A percentile compares a stretch with the other conserved stretches of the same genome.
phyloP scores from a whole-genome alignment of 257 asterid species.

The Ilex aquifolium region DNA sequence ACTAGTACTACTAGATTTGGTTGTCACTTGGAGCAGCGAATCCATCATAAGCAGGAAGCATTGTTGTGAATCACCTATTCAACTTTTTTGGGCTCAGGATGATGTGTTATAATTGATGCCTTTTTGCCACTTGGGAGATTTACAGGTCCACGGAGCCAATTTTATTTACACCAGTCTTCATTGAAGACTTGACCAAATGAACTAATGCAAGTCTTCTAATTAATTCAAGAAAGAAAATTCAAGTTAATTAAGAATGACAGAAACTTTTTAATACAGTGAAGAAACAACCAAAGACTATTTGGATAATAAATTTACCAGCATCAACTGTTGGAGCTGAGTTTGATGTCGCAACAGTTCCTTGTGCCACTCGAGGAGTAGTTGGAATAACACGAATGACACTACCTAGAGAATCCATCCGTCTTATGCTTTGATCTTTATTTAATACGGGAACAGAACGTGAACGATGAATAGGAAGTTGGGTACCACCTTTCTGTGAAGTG shows the following conservation, averaged over 20 bases:
- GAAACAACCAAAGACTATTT: neutral
- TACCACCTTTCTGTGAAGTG: constrained; percentile 50
- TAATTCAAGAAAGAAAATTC: too few species aligned
- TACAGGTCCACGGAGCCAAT: too few species aligned
- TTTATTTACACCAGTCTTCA: neutral
- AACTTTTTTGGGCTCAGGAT: too few species aligned
- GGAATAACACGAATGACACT: constrained; percentile 65
- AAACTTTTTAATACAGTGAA: neutral
- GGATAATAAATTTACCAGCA: constrained; percentile 28
- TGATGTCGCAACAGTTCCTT: constrained; percentile 29
- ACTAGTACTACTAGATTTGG: too few species aligned
- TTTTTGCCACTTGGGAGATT: too few species aligned
- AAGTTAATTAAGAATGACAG: neutral
- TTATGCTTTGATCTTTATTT: constrained; percentile 50
- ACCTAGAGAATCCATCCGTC: constrained; percentile 50
- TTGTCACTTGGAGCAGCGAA: too few species aligned
- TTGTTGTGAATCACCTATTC: too few species aligned
- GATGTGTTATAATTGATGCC: too few species aligned
- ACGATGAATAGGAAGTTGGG: constrained; percentile 56
- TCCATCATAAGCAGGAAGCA: too few species aligned
- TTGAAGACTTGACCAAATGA: neutral
- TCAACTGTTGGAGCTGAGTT: constrained; percentile 28
- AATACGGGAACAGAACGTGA: constrained; percentile 78
- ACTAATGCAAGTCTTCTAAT: neutral
- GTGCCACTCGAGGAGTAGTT: constrained; percentile 43